These are phyloP conservation scores for Cupressus sempervirens DNA, from an alignment of 75 land plant species.

Conservation along the genomic window DNA sequence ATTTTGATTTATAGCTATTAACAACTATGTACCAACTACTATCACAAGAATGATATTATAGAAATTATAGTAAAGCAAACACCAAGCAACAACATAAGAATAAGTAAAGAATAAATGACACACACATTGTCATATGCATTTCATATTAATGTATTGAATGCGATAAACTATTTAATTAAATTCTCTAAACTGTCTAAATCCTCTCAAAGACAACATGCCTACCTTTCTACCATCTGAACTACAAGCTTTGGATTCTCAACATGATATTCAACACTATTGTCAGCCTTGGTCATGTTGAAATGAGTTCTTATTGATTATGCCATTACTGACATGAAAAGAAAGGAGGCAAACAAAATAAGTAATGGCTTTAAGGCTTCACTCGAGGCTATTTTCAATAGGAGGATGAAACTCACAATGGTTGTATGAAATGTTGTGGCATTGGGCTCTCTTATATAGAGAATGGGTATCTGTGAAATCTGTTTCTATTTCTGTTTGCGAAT, in stretches of 20 bases:
- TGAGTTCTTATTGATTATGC: not conserved
- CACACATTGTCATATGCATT: too few species aligned
- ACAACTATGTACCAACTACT: too few species aligned
- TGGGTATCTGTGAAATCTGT: too few species aligned
- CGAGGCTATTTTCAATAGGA: not conserved
- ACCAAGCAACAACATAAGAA: too few species aligned
- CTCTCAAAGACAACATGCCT: not conserved
- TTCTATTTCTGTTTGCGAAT: too few species aligned
- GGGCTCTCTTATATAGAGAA: not conserved
- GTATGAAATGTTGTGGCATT: not conserved
- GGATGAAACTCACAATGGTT: too few species aligned
- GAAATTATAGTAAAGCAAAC: too few species aligned
- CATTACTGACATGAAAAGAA: not conserved
- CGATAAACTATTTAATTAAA: too few species aligned
- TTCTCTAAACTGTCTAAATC: not conserved
- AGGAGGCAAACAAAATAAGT: not conserved
- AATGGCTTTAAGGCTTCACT: not conserved
- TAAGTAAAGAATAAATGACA: too few species aligned
- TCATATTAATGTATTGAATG: too few species aligned
- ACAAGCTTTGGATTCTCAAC: not conserved
- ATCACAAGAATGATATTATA: too few species aligned
- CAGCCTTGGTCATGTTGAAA: not conserved
- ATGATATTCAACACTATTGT: not conserved
- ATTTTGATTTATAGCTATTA: too few species aligned
- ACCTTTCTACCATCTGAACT: conserved; percentile 1